Percentiles rank a stretch among this genome's conserved stretches.
These are phyloP conservation scores for Flaveria robusta DNA, from an alignment of 129 eudicot genomes.

Conservation along the genomic window DNA sequence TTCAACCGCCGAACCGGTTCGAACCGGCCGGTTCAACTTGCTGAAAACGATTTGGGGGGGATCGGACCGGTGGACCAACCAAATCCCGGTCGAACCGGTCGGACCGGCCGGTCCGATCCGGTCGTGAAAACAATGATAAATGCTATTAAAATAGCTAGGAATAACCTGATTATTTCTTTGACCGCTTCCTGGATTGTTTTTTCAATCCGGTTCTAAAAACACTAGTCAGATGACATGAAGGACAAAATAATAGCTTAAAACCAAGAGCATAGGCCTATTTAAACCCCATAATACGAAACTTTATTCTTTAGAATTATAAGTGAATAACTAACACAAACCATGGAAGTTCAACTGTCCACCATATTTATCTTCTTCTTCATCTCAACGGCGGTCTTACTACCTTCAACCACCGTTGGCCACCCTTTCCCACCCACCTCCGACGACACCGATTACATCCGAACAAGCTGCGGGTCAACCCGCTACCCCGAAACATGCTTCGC, in stretches of 20 bases:
- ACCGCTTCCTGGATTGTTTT: no score
- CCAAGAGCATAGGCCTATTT: background rate
- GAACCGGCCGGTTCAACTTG: no score
- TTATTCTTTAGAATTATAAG: background rate
- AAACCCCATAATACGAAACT: slow-evolving; percentile 25
- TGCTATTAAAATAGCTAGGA: no score
- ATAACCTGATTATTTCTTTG: no score
- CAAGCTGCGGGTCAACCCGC: slow-evolving; percentile 57
- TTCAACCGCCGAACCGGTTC: no score
- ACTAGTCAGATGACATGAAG: background rate
- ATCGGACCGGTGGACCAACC: no score
- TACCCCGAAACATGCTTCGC: slow-evolving; percentile 69
- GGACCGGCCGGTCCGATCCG: no score
- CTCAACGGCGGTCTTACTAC: background rate
- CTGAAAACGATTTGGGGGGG: no score
- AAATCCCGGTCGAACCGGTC: no score
- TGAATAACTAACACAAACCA: background rate
- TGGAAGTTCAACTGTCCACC: slow-evolving; percentile 26
- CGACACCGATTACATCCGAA: slow-evolving; percentile 57
- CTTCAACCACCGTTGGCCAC: slow-evolving; percentile 34
- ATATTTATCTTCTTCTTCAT: slow-evolving; percentile 5
- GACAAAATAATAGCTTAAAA: background rate
- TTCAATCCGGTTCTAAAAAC: no score
- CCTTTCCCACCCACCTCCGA: slow-evolving; percentile 17
- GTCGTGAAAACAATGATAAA: no score